Base-by-base conservation (phyloP, 345 rosid species). In the Mercurialis annua region DNA sequence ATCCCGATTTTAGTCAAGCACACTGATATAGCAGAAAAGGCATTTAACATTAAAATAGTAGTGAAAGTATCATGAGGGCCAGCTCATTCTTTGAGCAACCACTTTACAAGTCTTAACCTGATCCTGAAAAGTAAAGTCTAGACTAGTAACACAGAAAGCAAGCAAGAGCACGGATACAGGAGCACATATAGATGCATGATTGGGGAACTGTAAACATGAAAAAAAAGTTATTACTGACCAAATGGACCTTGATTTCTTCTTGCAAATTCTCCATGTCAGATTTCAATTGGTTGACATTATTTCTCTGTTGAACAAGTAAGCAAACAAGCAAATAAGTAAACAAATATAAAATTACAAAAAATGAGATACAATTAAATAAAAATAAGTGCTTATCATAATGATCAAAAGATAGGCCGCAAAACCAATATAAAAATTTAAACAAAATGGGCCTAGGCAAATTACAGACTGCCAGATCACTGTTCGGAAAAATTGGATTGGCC, bases 261-360 rank as follows among this genome's bases (percentile, higher is more conserved):
- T 86, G 89, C 72, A 94, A 84, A 71, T 71, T 79, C 75, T 83
- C 97, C 90, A 89, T 87, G 69, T 94, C 97, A 65, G 82, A 87
- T 73, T 94, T 94, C 62, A 94, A 85, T 81, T 86, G 95, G 85
- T 91, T 88, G 83, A 91, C 93, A 83, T 76, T 74, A 74, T 87
- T 78, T 87, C 99, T 86, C 99, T 91, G 88, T 48, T 52, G 26
- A 56, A 76, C 27, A 2, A 26, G 4, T 23, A 26, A 8, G 29
- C 14, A 44, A 60, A 16, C 49, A 53, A 52, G 52, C 36, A 33
- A 26, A 49, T 24, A 34, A 48, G 56, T 17, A 40, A 69, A 52
- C 15, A 50, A n/a, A n/a, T n/a, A n/a, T n/a, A n/a, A n/a, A n/a
- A n/a, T n/a, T n/a, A n/a, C n/a, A n/a, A n/a, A n/a, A n/a, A n/a